Percentiles rank a stretch among this genome's conserved stretches.
These are phyloP conservation scores for Aphanomyces invadans DNA, from an alignment of 352 stramenopile species.

Conservation along the genomic window DNA sequence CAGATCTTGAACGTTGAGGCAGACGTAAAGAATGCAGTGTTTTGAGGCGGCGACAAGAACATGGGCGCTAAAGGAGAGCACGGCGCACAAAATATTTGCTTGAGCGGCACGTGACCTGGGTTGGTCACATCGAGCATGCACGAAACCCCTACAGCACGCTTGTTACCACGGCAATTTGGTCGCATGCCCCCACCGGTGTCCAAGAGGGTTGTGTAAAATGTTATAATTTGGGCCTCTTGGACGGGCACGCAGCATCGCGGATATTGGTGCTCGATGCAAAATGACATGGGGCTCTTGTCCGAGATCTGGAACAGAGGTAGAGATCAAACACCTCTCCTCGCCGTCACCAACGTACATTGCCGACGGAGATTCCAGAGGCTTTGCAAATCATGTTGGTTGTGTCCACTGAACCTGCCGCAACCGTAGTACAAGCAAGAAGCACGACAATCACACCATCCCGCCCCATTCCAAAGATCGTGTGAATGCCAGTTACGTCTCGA, in stretches of 20 bases:
- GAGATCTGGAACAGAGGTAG: no score
- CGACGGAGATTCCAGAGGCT: not conserved
- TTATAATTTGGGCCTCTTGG: constrained; percentile 54
- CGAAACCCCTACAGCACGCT: not conserved
- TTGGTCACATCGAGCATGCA: constrained; percentile 19
- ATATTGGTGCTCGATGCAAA: constrained; percentile 66
- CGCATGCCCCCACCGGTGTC: constrained; percentile 33
- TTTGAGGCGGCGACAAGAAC: constrained; percentile 37
- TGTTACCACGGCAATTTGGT: not conserved
- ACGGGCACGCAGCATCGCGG: constrained; percentile 58
- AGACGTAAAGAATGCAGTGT: constrained; percentile 49
- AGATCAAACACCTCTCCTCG: no score
- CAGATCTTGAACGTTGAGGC: constrained; percentile 61
- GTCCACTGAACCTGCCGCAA: not conserved
- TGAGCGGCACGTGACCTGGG: not conserved
- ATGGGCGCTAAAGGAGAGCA: constrained; percentile 39
- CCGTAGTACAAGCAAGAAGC: not conserved
- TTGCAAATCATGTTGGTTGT: not conserved
- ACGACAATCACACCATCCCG: no score
- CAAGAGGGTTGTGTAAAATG: constrained; percentile 53
- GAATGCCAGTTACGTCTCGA: no score
- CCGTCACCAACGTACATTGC: not conserved
- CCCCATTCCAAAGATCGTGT: no score
- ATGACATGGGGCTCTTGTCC: constrained; percentile 29
- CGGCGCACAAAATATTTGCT: constrained; percentile 23